Percentiles rank a stretch among this genome's conserved stretches.
phyloP scores from a whole-genome alignment of 495 filamentous ascomycete species.

The Cercophora newfieldiana region DNA sequence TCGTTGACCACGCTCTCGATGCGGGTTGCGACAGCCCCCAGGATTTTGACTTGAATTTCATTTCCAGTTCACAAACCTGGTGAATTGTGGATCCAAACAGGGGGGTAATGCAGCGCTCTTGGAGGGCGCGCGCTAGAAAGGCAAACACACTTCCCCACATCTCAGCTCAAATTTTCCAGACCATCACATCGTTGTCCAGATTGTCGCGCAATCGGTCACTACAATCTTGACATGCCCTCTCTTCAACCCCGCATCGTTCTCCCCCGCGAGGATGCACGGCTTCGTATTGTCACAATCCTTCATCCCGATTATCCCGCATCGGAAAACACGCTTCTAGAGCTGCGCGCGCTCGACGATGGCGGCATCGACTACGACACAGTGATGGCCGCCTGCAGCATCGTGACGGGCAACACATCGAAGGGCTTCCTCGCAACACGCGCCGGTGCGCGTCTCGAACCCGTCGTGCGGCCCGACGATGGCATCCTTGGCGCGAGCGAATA shows the following conservation, averaged over 20 bases:
- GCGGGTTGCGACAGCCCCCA: too few species aligned
- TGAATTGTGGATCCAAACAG: too few species aligned
- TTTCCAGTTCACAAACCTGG: too few species aligned
- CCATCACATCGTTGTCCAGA: neutral
- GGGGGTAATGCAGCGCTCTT: too few species aligned
- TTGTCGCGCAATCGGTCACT: neutral
- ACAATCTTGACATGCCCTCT: neutral
- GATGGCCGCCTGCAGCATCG: neutral
- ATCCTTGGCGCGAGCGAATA: neutral
- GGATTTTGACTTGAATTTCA: too few species aligned
- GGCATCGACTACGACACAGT: conserved; percentile 5
- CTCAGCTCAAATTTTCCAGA: too few species aligned
- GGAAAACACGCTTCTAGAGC: neutral
- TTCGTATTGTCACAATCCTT: conserved; percentile 3
- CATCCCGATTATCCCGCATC: conserved; percentile 2
- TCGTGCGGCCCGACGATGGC: neutral
- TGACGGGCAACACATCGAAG: conserved; percentile 1
- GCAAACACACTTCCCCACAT: too few species aligned
- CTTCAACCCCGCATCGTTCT: neutral
- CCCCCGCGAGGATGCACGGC: conserved; percentile 1
- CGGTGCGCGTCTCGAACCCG: neutral
- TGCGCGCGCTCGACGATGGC: conserved; percentile 6
- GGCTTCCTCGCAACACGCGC: conserved; percentile 3
- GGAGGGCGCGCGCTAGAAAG: too few species aligned
- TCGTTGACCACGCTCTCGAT: too few species aligned